A percentile compares a stretch with the other conserved stretches of the same genome.
Conservation (phyloP, 1,284 basidiomycete genomes). For the Apiotrichum gracile region DNA sequence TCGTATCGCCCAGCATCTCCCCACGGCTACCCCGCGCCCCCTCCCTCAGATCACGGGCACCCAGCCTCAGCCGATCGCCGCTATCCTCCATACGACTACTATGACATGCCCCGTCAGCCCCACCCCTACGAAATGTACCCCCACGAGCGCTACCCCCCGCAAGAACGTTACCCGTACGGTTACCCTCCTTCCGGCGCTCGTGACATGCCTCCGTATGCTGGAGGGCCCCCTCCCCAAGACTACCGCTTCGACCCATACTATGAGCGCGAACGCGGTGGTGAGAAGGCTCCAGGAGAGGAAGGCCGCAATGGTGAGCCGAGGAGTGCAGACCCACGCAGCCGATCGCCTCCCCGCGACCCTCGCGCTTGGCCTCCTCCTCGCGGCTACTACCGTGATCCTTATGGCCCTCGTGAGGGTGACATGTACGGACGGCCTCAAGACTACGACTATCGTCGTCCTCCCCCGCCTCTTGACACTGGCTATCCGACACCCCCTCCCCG, state of each 20-base stretch:
- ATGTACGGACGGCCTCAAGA: constrained; percentile 4
- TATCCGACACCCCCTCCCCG: constrained; percentile 3
- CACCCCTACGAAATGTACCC: constrained; percentile 12
- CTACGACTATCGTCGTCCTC: neutral
- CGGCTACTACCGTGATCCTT: constrained; percentile 11
- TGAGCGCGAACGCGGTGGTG: constrained; percentile 9
- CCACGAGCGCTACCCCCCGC: constrained; percentile 4
- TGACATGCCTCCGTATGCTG: neutral
- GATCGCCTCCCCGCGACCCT: constrained; percentile 2
- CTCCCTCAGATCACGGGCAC: neutral
- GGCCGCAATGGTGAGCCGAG: neutral
- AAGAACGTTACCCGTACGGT: constrained; percentile 6
- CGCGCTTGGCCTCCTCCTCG: constrained; percentile 1
- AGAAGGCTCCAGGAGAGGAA: neutral
- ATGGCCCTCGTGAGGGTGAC: neutral
- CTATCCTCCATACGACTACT: constrained; percentile 13
- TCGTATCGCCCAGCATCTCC: constrained; percentile 14
- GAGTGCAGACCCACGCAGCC: neutral
- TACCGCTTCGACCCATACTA: constrained; percentile 15
- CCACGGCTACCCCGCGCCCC: constrained; percentile 2
- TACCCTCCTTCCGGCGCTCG: constrained; percentile 9
- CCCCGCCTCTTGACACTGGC: neutral
- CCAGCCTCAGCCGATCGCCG: constrained; percentile 4
- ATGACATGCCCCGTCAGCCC: constrained; percentile 6
- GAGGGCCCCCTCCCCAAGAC: constrained; percentile 10